Evolutionary conservation across 768 basidiomycete species (phyloP).

Genomic region (Pulveroboletus sp.): DNA sequence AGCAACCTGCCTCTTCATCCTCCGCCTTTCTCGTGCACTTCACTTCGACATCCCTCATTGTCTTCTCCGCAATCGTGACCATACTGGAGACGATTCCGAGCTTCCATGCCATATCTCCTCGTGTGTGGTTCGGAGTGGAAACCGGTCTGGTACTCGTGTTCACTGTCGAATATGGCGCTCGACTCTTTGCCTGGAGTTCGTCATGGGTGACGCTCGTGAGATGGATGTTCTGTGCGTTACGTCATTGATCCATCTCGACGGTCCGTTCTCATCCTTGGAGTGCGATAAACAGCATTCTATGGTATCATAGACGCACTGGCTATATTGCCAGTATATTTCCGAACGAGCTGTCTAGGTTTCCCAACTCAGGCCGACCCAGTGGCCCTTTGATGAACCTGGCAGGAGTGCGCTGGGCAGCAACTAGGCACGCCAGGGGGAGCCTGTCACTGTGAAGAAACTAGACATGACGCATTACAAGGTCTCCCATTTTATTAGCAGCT

Average conservation of each 20-base stretch:
- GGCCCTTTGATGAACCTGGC: too few relatives aligned
- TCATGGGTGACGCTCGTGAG: constrained; percentile 54
- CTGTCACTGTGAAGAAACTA: too few relatives aligned
- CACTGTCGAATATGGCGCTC: constrained; percentile 76
- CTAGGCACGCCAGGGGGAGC: too few relatives aligned
- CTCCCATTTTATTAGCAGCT: too few relatives aligned
- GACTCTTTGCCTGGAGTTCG: constrained; percentile 71
- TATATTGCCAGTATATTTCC: constrained; percentile 77
- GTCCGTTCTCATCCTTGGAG: neutral
- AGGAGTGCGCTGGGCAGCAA: too few relatives aligned
- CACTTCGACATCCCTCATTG: constrained; percentile 63
- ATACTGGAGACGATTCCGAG: constrained; percentile 76
- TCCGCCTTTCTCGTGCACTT: constrained; percentile 76
- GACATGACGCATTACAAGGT: too few relatives aligned
- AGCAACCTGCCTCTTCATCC: constrained; percentile 71
- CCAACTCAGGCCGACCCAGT: too few relatives aligned
- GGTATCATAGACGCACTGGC: constrained; percentile 82
- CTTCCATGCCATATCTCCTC: constrained; percentile 62
- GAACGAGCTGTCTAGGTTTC: too few relatives aligned
- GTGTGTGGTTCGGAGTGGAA: constrained; percentile 84
- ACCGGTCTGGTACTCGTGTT: constrained; percentile 80
- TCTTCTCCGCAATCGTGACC: constrained; percentile 71
- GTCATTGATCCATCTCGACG: neutral
- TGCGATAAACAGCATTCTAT: constrained; percentile 56
- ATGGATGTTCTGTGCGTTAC: constrained; percentile 63